A percentile compares a stretch with the other conserved stretches of the same genome.
These are phyloP conservation scores for Ajuga reptans DNA, from an alignment of 305 asterid species.

Conservation along the genomic window DNA sequence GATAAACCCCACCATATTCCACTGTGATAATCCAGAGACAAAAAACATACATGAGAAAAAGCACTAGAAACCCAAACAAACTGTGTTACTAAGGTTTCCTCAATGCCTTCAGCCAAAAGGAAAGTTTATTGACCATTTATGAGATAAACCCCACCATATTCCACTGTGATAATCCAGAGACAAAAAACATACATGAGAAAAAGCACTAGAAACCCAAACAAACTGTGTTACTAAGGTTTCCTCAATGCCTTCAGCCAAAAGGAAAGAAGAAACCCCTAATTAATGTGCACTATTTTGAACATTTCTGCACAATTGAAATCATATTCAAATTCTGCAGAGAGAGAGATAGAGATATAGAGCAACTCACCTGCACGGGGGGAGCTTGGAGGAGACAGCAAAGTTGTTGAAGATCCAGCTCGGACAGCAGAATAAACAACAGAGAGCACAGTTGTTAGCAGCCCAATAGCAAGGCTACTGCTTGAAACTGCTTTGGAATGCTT, in stretches of 20 bases:
- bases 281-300: background rate
- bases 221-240: background rate
- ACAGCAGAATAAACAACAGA: conserved; percentile 94
- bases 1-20: background rate
- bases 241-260: background rate
- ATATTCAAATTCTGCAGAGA: background rate
- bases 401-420: conserved; percentile 91
- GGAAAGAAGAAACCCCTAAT: background rate
- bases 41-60: background rate
- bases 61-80: background rate
- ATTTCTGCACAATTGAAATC: background rate
- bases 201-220: background rate
- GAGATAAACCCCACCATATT: background rate
- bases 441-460: conserved; percentile 71
- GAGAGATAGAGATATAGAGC: background rate
- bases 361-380: conserved; percentile 77
- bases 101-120: background rate
- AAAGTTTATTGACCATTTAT: no score
- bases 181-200: background rate
- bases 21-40: background rate
- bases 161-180: background rate
- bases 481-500: conserved; percentile 81
- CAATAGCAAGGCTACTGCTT: conserved; percentile 60
- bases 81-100: background rate
- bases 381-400: conserved; percentile 82